A percentile compares a stretch with the other conserved stretches of the same genome.
Evolutionary conservation across 495 filamentous ascomycete genomes (phyloP).

Genomic region (Filosporella fistucella): DNA sequence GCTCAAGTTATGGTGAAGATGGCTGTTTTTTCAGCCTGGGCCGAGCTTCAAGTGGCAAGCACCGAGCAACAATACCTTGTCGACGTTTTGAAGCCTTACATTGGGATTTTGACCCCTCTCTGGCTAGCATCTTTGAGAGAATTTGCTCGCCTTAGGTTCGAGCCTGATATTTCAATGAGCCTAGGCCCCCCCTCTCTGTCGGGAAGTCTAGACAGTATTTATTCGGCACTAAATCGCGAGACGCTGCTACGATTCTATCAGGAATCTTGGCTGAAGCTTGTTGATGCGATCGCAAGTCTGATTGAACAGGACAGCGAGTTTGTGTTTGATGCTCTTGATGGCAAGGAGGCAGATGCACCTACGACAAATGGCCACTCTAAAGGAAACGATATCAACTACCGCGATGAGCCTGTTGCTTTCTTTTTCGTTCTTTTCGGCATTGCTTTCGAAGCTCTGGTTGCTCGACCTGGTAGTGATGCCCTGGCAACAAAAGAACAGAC

Average conservation of each 20-base stretch:
- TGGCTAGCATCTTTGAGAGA: conserved; percentile 93
- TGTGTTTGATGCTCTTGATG: conserved; percentile 94
- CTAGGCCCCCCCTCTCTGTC: conserved; percentile 68
- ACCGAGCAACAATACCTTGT: conserved; percentile 86
- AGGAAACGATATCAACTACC: conserved; percentile 84
- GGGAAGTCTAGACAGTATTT: conserved; percentile 81
- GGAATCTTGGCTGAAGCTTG: conserved; percentile 92
- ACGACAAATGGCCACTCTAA: conserved; percentile 47
- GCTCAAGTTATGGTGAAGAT: conserved; percentile 98
- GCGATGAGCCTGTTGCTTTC: conserved; percentile 96
- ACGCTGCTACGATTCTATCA: conserved; percentile 95
- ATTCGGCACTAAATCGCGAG: conserved; percentile 89
- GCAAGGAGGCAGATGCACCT: conserved; percentile 58
- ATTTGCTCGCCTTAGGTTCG: conserved; percentile 89
- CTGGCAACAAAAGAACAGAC: conserved; percentile 74
- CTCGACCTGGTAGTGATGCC: conserved; percentile 65
- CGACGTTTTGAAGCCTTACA: conserved; percentile 85
- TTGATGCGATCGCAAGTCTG: conserved; percentile 94
- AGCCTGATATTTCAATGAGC: conserved; percentile 92
- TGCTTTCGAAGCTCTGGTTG: conserved; percentile 90
- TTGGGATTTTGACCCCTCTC: conserved; percentile 80
- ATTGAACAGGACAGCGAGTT: conserved; percentile 97
- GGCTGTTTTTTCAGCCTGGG: conserved; percentile 96
- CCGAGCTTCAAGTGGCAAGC: conserved; percentile 95
- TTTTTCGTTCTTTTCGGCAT: conserved; percentile 98